Conservation (phyloP, 306 rosid genomes). For the Pyrus pyrifolia region DNA sequence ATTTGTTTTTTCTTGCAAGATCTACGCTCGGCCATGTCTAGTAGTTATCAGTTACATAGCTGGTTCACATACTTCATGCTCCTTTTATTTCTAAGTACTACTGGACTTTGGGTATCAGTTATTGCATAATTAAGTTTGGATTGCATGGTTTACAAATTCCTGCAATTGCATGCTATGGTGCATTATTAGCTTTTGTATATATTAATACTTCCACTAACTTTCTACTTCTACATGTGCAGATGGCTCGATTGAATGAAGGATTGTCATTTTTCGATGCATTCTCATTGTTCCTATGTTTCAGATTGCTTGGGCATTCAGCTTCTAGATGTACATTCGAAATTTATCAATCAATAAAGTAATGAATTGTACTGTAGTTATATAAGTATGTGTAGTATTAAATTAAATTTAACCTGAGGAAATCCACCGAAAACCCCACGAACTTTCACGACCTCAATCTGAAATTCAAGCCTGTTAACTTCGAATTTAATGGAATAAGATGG, state of each 20-base stretch:
- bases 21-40: conserved; percentile 83
- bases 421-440: no score
- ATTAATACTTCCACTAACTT: background rate
- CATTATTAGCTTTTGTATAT: background rate
- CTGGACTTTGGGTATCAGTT: conserved; percentile 91
- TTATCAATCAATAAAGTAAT: no score
- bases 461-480: no score
- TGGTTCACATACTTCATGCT: conserved; percentile 92
- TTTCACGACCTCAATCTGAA: no score
- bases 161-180: background rate
- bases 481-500: no score
- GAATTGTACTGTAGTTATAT: no score
- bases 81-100: conserved; percentile 86
- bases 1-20: conserved; percentile 33
- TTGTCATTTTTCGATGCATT: conserved; percentile 67
- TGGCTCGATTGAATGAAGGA: conserved; percentile 52
- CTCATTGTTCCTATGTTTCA: conserved; percentile 99
- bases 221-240: conserved; percentile 47
- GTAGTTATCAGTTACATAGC: conserved; percentile 79
- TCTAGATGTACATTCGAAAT: no score
- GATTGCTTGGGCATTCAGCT: conserved; percentile 73
- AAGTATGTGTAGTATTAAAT: no score
- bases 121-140: conserved; percentile 6
- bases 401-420: no score
- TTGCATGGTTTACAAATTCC: conserved; percentile 2